phyloP scores from a whole-genome alignment of 2,329 filamentous ascomycete species.

The Hawksworthiomyces lignivorus region DNA sequence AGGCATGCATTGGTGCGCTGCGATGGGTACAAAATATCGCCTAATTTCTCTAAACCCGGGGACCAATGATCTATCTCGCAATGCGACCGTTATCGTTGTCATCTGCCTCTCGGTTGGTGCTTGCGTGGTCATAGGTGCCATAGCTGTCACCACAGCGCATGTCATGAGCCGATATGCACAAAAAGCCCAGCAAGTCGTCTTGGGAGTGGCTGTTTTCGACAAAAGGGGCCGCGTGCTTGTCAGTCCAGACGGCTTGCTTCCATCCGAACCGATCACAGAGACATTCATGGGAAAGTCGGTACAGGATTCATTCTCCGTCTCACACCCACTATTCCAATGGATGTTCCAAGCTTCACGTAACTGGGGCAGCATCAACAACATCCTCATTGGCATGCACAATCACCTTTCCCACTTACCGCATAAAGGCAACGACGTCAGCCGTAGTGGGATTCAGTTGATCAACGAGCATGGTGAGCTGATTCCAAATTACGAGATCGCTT shows the following conservation, averaged over 20 bases:
- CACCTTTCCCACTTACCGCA: constrained; percentile 52
- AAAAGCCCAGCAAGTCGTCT: constrained; percentile 54
- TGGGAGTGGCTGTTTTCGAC: constrained; percentile 60
- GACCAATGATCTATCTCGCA: constrained; percentile 41
- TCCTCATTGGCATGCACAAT: constrained; percentile 64
- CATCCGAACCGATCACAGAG: constrained; percentile 70
- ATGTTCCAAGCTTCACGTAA: constrained; percentile 74
- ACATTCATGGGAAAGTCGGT: constrained; percentile 60
- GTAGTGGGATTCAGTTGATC: constrained; percentile 34
- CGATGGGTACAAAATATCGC: constrained; percentile 61
- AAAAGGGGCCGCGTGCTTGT: constrained; percentile 59
- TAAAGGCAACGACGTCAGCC: constrained; percentile 26
- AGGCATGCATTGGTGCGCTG: constrained; percentile 82
- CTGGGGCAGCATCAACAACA: constrained; percentile 60
- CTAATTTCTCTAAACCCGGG: constrained; percentile 39
- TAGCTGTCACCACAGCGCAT: constrained; percentile 46
- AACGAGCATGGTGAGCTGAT: constrained; percentile 50
- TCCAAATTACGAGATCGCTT: constrained; percentile 65
- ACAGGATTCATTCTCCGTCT: constrained; percentile 63
- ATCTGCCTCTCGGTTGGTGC: constrained; percentile 59
- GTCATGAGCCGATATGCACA: constrained; percentile 45
- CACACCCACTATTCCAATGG: constrained; percentile 79
- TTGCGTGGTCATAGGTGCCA: constrained; percentile 50
- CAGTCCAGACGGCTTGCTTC: constrained; percentile 60
- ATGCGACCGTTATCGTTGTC: constrained; percentile 65